A percentile compares a stretch with the other conserved stretches of the same genome.
These are phyloP conservation scores for Basipetospora chlamydospora DNA, from an alignment of 2,329 filamentous ascomycete genomes.

Conservation along the genomic window DNA sequence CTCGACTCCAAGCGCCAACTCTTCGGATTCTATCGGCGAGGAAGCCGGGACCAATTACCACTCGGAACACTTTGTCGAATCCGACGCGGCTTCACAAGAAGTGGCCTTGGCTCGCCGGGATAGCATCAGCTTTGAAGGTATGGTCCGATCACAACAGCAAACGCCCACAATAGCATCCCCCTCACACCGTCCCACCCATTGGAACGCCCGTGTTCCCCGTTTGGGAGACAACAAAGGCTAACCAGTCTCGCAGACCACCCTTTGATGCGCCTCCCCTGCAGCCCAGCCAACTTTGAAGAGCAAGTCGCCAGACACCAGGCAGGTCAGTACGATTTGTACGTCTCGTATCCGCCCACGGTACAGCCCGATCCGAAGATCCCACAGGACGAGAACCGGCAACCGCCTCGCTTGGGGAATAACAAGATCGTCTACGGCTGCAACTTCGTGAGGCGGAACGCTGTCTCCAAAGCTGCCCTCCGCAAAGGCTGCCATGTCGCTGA, in stretches of 20 bases:
- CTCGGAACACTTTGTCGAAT: slow-evolving; percentile 7
- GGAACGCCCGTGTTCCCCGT: too few relatives aligned
- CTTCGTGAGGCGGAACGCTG: slow-evolving; percentile 3
- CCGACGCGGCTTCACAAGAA: slow-evolving; percentile 2
- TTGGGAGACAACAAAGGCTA: too few relatives aligned
- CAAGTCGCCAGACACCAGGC: slow-evolving; percentile 27
- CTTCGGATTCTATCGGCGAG: too few relatives aligned
- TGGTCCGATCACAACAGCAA: too few relatives aligned
- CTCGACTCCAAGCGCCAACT: too few relatives aligned
- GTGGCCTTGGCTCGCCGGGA: not conserved
- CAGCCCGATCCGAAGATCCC: slow-evolving; percentile 1
- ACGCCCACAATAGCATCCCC: too few relatives aligned
- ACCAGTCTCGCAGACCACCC: slow-evolving; percentile 2
- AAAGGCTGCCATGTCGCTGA: slow-evolving; percentile 4
- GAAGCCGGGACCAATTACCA: slow-evolving; percentile 7
- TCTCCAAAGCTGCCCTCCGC: slow-evolving; percentile 2
- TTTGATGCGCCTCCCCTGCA: slow-evolving; percentile 5
- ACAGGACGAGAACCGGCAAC: slow-evolving; percentile 2
- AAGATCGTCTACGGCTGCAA: slow-evolving; percentile 5
- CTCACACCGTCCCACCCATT: too few relatives aligned
- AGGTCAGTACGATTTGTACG: slow-evolving; percentile 32
- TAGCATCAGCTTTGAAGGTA: too few relatives aligned
- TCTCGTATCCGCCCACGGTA: slow-evolving; percentile 4
- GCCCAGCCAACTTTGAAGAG: slow-evolving; percentile 12
- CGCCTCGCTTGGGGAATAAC: not conserved